Conservation (phyloP, 306 rosid genomes). For the apple (Malus domestica) region ASM211411v1 NC_041796.1:9407501-9408000, state of each 20-base stretch:
- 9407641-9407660: constrained; percentile 77
- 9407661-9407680: constrained; percentile 72
- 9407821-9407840: constrained; percentile 73
- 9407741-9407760: neutral
- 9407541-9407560: neutral
- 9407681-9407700: constrained; percentile 86
- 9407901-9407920: constrained; percentile 29
- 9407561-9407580: neutral
- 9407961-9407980: constrained; percentile 14
- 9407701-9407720: constrained; percentile 88
- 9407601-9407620: constrained; percentile 1
- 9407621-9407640: constrained; percentile 52
- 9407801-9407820: constrained; percentile 56
- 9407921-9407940: neutral
- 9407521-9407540: constrained; percentile 58
- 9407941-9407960: neutral
- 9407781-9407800: constrained; percentile 58
- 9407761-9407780: constrained; percentile 22
- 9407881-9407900: constrained; percentile 99
- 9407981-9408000: constrained; percentile 72
- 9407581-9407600: constrained; percentile 8
- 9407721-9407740: constrained; percentile 32
- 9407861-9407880: constrained; percentile 93
- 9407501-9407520: constrained; percentile 65
- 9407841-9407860: constrained; percentile 88